Evolutionary conservation across 352 stramenopile genomes (phyloP), one percentile per base, ranked within the genome.

Genomic region (Hyaloperonospora arabidopsidis): DNA sequence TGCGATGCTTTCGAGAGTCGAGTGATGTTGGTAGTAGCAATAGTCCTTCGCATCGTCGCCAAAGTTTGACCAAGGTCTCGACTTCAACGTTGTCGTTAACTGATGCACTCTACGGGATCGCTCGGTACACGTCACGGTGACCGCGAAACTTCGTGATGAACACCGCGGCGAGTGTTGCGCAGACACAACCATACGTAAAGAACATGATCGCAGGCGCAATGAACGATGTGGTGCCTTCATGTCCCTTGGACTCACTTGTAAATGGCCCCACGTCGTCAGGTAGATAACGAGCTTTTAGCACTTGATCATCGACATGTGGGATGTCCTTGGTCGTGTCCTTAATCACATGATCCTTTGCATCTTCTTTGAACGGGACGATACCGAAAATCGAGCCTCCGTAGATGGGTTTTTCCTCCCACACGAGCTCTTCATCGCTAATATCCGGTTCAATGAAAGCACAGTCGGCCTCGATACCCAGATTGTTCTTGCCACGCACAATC

Each of bases 401-500:
- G 13, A 81, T 45, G 2, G 75, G 67, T 32, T 78, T 86, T 52
- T 89, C 74, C 44, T 93, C 82, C 75, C 76, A 89, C 55, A 93
- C 76, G 14, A 93, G 66, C 57, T 89, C 78, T 61, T 90, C 76
- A 15, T 90, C 76, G 43, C 57, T 81, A 19, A 90, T 87, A 43
- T 90, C 80, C 2, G 90, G 90, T 35, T 95, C 75, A 55, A 93
- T 76, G 63, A 82, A 97, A 22, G 74, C 74, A 63, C 89, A 97
- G 63, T 96, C 74, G 38, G 70, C 76, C 47, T 98, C 91, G 25
- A 98, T 95, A 4, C 79, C 85, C 7, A 97, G 66, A 57, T 96
- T 95, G 86, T 97, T 97, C 19, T 78, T 86, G 23, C 93, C 93
- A 13, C 86, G 79, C 25, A 94, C 73, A 57, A 99, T 90, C 61